Conservation (phyloP, 257 asterid species). For the Nicotiana otophora region DNA sequence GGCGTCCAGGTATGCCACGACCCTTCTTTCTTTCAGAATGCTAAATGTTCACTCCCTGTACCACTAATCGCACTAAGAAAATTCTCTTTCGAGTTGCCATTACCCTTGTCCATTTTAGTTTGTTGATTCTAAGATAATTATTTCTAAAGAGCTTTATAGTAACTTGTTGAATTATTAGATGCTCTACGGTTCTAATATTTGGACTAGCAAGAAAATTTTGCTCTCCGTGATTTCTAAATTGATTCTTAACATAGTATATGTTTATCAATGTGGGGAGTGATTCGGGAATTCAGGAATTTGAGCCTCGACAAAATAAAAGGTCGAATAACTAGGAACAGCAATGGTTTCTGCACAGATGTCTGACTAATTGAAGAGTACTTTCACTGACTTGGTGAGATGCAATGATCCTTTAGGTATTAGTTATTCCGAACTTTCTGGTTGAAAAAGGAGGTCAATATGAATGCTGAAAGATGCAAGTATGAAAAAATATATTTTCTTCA, state of each 20-base stretch:
- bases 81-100: neutral
- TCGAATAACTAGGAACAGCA: neutral
- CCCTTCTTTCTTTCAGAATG: neutral
- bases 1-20: constrained; percentile 71
- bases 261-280: neutral
- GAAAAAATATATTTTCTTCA: neutral
- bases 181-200: neutral
- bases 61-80: neutral
- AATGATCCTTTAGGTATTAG: neutral
- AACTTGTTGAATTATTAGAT: neutral
- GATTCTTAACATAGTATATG: neutral
- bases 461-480: neutral
- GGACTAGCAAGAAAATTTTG: neutral
- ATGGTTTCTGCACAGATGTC: neutral
- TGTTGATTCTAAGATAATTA: neutral
- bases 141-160: neutral
- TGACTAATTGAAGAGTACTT: neutral
- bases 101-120: neutral
- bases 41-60: neutral
- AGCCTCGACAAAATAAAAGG: neutral
- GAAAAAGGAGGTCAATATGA: neutral
- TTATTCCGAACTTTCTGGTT: neutral
- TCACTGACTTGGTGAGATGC: neutral
- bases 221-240: neutral
- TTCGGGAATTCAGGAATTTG: neutral